phyloP scores from a whole-genome alignment of 2,329 filamentous ascomycete species.

The Amauroascus niger region DNA sequence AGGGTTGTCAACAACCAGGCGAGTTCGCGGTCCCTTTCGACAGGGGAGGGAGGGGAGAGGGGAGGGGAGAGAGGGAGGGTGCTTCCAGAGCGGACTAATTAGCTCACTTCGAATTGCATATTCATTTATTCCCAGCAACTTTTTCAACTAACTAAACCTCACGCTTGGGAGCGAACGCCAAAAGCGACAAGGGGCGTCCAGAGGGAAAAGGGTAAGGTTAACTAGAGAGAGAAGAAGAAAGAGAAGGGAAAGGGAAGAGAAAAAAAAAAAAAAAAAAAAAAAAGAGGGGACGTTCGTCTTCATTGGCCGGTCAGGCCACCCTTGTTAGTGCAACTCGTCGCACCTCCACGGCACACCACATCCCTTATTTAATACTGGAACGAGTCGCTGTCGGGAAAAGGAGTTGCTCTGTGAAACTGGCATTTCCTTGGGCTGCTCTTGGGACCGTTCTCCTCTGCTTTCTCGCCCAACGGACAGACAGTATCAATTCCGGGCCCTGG shows the following conservation, averaged over 20 bases:
- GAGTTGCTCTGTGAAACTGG: conserved; percentile 6
- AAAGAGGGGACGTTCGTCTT: not conserved
- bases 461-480: not conserved
- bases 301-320: conserved; percentile 2
- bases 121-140: too few relatives aligned
- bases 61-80: too few relatives aligned
- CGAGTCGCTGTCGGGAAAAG: not conserved
- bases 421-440: not conserved
- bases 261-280: too few relatives aligned
- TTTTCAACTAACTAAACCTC: not conserved
- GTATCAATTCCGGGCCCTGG: not conserved
- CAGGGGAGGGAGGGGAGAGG: too few relatives aligned
- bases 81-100: too few relatives aligned
- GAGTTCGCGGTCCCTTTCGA: too few relatives aligned
- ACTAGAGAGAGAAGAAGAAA: too few relatives aligned
- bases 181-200: conserved; percentile 1
- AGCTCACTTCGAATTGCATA: too few relatives aligned
- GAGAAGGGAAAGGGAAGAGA: too few relatives aligned
- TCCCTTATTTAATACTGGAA: conserved; percentile 2
- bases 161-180: not conserved
- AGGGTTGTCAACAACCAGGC: not conserved
- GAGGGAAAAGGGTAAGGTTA: too few relatives aligned
- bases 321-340: conserved; percentile 2
- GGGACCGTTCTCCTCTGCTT: not conserved
- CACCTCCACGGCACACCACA: not conserved